Conservation (phyloP, 352 stramenopile species). For the Phytophthora sp. region DNA sequence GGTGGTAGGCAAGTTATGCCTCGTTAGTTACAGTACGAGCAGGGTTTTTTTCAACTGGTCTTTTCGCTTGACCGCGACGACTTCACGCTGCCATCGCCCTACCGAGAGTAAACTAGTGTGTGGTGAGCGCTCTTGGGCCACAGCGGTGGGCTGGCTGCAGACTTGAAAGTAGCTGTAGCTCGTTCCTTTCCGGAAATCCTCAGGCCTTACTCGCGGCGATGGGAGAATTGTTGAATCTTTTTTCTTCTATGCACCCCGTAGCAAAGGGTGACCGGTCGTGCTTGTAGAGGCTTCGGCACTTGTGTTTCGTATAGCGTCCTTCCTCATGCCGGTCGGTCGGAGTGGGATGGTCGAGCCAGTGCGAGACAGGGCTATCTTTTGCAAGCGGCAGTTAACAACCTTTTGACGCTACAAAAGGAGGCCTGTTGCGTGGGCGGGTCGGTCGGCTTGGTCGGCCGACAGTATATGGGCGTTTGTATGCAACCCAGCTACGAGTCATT, state of each 20-base stretch:
- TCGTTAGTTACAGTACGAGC: too few species aligned
- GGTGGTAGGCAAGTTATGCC: too few species aligned
- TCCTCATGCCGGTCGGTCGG: conserved; percentile 13
- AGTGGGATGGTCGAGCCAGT: conserved; percentile 1
- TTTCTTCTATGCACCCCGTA: background rate
- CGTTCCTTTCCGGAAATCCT: too few species aligned
- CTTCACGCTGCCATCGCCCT: background rate
- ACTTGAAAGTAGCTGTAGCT: too few species aligned
- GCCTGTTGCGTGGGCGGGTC: conserved; percentile 22
- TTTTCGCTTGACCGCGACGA: too few species aligned
- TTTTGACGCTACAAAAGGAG: conserved; percentile 30
- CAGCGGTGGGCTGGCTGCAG: background rate
- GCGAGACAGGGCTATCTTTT: background rate
- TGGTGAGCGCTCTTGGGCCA: background rate
- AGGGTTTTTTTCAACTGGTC: background rate
- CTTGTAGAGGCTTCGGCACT: background rate
- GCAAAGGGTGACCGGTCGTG: conserved; percentile 17
- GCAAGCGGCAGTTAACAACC: background rate
- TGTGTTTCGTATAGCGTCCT: conserved; percentile 1
- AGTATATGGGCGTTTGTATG: conserved; percentile 18
- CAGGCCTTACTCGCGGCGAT: too few species aligned
- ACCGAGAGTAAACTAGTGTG: background rate
- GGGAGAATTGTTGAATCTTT: background rate
- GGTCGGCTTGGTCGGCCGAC: conserved; percentile 26
- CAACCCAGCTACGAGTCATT: background rate